Evolutionary conservation across 2,329 filamentous ascomycete genomes (phyloP), one percentile per base, ranked within the genome.

Genomic region (Microthyrium microscopicum): DNA sequence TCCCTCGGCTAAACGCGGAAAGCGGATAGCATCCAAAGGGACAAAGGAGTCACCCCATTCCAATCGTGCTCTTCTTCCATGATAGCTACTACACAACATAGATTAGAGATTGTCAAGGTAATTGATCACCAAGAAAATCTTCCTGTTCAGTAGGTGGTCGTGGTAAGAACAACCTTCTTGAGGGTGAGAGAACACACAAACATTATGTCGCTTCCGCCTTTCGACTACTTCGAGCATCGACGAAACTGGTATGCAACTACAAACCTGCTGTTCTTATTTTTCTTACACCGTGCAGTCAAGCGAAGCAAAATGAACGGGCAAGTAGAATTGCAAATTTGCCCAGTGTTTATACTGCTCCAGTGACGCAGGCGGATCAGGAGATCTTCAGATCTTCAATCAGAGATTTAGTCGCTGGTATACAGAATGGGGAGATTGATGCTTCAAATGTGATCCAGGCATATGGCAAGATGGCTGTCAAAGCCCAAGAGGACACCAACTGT

Each of bases 401-500:
- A 42, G 64, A 78, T 37, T 70, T 93, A 3, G 84, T 93, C 5
- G 57, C 73, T 40, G 70, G 77, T 57, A 78, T 93, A 3, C 81
- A 87, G 20, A 66, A 70, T n/a, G 68, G 73, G 28, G 56, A 62
- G 34, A 61, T 73, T 31, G 64, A 68, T 9, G 75, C 85, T 0
- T 51, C 76, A 17, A 73, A 83, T 40, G 69, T 94, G 29, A 70
- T 94, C n/a, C 72, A 65, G 39, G 73, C 83, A 8, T 95, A 94
- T 51, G 79, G 79, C 46, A 93, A 91, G 54, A 75, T 87, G 15
- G 79, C 85, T 0, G 52, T 92, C 33, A 77, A 74, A 47, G 85
- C 83, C 2, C 87, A 94, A 22, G 67, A 76, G 40, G 77, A 77
- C 56, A 93, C 84, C 2, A 94, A 94, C 53, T 91, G 82, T 48